Evolutionary conservation across 2,329 filamentous ascomycete genomes (phyloP).

Genomic region (Zymoseptoria pseudotritici): DNA sequence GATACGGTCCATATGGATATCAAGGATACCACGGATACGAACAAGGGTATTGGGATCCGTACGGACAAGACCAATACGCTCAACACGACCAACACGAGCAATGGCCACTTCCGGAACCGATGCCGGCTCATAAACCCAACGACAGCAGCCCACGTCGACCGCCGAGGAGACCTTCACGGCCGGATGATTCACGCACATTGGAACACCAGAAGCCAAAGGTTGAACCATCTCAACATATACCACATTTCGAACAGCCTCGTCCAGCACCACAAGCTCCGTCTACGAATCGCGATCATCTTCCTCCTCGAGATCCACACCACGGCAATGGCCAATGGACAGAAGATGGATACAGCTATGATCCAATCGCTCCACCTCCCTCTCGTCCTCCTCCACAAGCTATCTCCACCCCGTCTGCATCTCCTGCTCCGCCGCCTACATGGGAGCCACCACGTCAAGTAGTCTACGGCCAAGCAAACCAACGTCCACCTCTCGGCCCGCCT

Average conservation of each 20-base stretch:
- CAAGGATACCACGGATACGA: background rate
- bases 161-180: conserved; percentile 24
- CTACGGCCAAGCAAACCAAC: conserved; percentile 25
- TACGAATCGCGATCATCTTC: conserved; percentile 12
- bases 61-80: conserved; percentile 11
- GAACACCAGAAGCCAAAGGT: background rate
- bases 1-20: conserved; percentile 43
- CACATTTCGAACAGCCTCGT: conserved; percentile 11
- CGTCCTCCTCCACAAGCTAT: conserved; percentile 9
- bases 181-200: conserved; percentile 10
- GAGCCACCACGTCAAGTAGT: conserved; percentile 27
- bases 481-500: conserved; percentile 41
- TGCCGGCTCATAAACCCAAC: conserved; percentile 2
- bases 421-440: conserved; percentile 3
- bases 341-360: conserved; percentile 22
- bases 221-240: conserved; percentile 9
- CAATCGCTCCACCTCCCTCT: conserved; percentile 15
- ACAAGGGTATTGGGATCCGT: background rate
- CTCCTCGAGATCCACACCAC: conserved; percentile 19
- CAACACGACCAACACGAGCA: conserved; percentile 14
- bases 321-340: conserved; percentile 25
- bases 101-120: conserved; percentile 20
- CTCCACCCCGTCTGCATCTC: background rate
- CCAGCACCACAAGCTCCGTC: conserved; percentile 11
- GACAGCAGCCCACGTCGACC: conserved; percentile 14